Conservation (phyloP, 805 yeast genomes). For the Kodamaea hsintzibuensis region DNA sequence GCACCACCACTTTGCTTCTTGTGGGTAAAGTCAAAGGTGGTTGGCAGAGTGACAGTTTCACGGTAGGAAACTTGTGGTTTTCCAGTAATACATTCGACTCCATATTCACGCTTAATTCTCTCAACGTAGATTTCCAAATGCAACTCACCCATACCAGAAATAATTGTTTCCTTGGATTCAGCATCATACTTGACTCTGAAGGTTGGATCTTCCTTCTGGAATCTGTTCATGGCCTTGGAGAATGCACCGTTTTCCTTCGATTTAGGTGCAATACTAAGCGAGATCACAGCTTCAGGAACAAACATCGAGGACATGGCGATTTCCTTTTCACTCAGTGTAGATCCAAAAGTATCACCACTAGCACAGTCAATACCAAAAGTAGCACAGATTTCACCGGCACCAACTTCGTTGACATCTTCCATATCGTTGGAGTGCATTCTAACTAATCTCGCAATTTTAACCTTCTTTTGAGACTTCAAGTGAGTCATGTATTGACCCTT, state of each 20-base stretch:
- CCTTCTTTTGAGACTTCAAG: conserved; percentile 88
- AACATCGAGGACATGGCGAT: conserved; percentile 97
- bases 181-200: conserved; percentile 88
- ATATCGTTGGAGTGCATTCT: conserved; percentile 99
- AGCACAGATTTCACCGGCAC: conserved; percentile 99
- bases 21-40: conserved; percentile 89
- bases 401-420: conserved; percentile 96
- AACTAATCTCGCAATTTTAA: conserved; percentile 84
- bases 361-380: conserved; percentile 99
- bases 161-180: conserved; percentile 91
- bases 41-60: conserved; percentile 76
- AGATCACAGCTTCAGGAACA: conserved; percentile 98
- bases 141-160: conserved; percentile 98
- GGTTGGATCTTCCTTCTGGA: conserved; percentile 99
- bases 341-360: conserved; percentile 97
- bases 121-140: conserved; percentile 97
- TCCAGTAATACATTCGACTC: conserved; percentile 93
- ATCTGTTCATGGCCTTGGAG: conserved; percentile 94
- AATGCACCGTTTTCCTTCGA: conserved; percentile 83
- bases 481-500: conserved; percentile 89
- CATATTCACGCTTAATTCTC: conserved; percentile 96
- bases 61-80: conserved; percentile 98
- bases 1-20: conserved; percentile 99
- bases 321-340: conserved; percentile 59
- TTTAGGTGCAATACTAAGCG: conserved; percentile 86